Percentiles rank a stretch among this genome's conserved stretches.
Conservation (phyloP, 495 filamentous ascomycete species). For the Aspergillus haitiensis region DNA sequence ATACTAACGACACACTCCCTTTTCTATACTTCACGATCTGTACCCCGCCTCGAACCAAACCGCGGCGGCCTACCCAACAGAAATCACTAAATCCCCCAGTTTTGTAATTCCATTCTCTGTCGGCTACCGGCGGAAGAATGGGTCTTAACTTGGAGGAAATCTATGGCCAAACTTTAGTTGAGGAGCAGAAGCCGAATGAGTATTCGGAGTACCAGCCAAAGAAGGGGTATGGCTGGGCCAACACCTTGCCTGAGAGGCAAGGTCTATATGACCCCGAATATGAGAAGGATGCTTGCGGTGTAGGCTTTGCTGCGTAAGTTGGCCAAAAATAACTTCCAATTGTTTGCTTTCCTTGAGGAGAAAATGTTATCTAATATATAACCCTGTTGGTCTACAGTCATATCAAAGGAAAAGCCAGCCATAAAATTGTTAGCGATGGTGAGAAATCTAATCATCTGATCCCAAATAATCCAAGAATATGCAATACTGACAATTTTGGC, state of each 20-base stretch:
- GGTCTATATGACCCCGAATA: constrained; percentile 95
- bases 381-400: constrained; percentile 55
- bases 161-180: constrained; percentile 61
- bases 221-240: constrained; percentile 88
- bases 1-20: constrained; percentile 36
- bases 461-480: not conserved
- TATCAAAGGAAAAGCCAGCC: constrained; percentile 95
- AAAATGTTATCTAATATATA: constrained; percentile 10
- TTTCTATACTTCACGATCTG: constrained; percentile 22
- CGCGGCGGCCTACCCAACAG: constrained; percentile 26
- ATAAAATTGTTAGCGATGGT: constrained; percentile 99
- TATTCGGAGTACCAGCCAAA: constrained; percentile 89
- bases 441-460: constrained; percentile 37
- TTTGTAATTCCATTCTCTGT: constrained; percentile 44
- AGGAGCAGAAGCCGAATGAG: constrained; percentile 57
- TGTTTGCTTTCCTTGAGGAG: not conserved
- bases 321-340: not conserved
- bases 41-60: constrained; percentile 23
- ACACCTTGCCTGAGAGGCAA: constrained; percentile 93
- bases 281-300: constrained; percentile 99
- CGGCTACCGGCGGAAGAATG: constrained; percentile 60
- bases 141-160: constrained; percentile 65
- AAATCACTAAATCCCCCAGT: constrained; percentile 21
- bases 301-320: constrained; percentile 96
- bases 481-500: constrained; percentile 1